These are phyloP conservation scores for Trametes polyzona DNA, from an alignment of 1,284 basidiomycete species.

Conservation along the genomic window DNA sequence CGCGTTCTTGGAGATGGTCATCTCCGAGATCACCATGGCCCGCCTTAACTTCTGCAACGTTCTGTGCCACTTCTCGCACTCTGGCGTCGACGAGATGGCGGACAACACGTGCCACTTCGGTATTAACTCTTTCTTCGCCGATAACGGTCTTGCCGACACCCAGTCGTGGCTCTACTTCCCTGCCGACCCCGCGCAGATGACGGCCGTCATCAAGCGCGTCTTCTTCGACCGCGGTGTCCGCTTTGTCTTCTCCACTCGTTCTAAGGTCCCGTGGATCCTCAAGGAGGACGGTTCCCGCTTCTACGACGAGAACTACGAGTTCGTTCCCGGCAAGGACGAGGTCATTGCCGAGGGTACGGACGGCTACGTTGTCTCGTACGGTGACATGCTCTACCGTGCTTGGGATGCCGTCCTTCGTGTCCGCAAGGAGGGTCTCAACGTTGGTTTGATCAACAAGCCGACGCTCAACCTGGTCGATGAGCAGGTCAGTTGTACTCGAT, in stretches of 20 bases:
- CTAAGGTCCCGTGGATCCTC: conserved; percentile 85
- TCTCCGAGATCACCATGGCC: conserved; percentile 91
- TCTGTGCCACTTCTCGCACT: conserved; percentile 86
- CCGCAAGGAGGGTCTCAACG: conserved; percentile 71
- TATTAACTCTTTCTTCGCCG: conserved; percentile 84
- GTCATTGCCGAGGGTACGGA: conserved; percentile 68
- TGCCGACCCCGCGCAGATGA: conserved; percentile 81
- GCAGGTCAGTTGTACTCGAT: conserved; percentile 44
- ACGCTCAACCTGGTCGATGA: conserved; percentile 85
- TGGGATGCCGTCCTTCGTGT: conserved; percentile 80
- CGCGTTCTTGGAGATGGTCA: conserved; percentile 86
- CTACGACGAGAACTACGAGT: conserved; percentile 76
- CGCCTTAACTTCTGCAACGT: conserved; percentile 85
- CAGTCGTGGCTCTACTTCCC: conserved; percentile 86
- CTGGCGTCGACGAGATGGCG: conserved; percentile 81
- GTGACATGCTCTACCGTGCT: conserved; percentile 82
- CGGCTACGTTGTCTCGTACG: conserved; percentile 80
- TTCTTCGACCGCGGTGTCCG: conserved; percentile 83
- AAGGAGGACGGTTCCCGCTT: conserved; percentile 72
- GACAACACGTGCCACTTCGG: conserved; percentile 89
- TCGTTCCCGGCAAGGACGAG: conserved; percentile 83
- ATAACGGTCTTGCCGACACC: conserved; percentile 81
- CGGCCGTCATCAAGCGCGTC: conserved; percentile 71
- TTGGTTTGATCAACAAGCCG: conserved; percentile 85
- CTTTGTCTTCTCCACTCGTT: conserved; percentile 85